These are phyloP conservation scores for Trapa bicornis DNA, from an alignment of 345 rosid species.

Conservation along the genomic window DNA sequence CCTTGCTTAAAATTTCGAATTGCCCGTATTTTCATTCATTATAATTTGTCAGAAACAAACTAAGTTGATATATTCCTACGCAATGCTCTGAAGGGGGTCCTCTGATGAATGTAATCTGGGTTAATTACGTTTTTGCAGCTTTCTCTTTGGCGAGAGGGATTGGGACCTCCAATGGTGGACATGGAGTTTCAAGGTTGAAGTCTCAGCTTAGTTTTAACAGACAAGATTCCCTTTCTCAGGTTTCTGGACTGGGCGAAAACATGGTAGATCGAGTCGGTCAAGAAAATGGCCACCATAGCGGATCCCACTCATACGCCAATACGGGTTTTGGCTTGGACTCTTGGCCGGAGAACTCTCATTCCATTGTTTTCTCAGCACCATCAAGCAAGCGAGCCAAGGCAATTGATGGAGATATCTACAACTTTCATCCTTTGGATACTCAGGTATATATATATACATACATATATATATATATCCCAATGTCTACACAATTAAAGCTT, in stretches of 20 bases:
- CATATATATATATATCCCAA: background rate
- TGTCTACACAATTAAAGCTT: too few species aligned
- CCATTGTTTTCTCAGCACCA: constrained; percentile 57
- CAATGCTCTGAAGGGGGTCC: too few species aligned
- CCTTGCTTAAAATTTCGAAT: background rate
- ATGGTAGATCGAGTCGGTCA: constrained; percentile 38
- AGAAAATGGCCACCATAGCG: constrained; percentile 24
- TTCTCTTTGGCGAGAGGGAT: constrained; percentile 59
- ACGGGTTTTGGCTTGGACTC: constrained; percentile 52
- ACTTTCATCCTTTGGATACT: constrained; percentile 48
- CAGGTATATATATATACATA: constrained; percentile 45
- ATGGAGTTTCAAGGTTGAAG: constrained; percentile 46
- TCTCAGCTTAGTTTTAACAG: constrained; percentile 70
- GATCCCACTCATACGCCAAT: constrained; percentile 27
- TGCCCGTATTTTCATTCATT: background rate
- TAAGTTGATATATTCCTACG: too few species aligned
- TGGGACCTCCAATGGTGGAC: constrained; percentile 39
- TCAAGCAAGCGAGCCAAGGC: constrained; percentile 43
- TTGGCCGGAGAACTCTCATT: constrained; percentile 53
- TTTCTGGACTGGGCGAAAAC: constrained; percentile 52
- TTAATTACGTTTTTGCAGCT: constrained; percentile 17
- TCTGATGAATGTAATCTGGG: background rate
- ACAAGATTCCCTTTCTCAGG: constrained; percentile 59
- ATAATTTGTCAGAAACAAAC: too few species aligned
- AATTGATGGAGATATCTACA: constrained; percentile 49